Percentiles rank a stretch among this genome's conserved stretches.
Conservation (phyloP, 305 asterid species). For the Solanum chacoense region DNA sequence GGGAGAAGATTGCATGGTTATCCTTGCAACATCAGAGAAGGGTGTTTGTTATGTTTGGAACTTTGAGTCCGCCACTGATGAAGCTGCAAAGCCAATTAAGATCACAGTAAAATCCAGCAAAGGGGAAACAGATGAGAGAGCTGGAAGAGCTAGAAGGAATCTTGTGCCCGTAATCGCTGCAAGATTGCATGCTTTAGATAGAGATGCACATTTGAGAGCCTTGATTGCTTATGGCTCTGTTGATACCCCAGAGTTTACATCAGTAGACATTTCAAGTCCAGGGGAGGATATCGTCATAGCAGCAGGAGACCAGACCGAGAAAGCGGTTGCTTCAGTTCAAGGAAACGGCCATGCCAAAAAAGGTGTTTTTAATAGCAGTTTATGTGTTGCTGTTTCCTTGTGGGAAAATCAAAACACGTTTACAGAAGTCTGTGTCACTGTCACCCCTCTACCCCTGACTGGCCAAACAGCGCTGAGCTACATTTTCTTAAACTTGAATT, state of each 20-base stretch:
- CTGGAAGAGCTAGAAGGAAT: slow-evolving; percentile 10
- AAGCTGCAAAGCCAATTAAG: slow-evolving; percentile 18
- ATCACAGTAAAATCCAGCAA: slow-evolving; percentile 8
- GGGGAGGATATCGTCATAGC: slow-evolving; percentile 17
- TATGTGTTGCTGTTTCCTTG: background rate
- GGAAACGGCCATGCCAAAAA: slow-evolving; percentile 8
- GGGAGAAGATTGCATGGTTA: slow-evolving; percentile 13
- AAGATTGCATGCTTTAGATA: slow-evolving; percentile 5
- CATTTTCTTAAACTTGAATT: background rate
- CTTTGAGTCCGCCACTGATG: slow-evolving; percentile 7
- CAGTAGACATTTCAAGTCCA: slow-evolving; percentile 11
- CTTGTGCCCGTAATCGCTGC: slow-evolving; percentile 13
- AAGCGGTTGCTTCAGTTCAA: background rate
- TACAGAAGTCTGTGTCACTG: background rate
- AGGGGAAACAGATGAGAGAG: background rate
- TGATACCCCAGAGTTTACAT: slow-evolving; percentile 13
- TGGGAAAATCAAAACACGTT: background rate
- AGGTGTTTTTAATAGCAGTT: slow-evolving; percentile 4
- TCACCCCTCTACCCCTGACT: background rate
- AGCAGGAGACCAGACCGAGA: background rate
- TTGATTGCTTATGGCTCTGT: slow-evolving; percentile 19
- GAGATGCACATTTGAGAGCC: slow-evolving; percentile 4
- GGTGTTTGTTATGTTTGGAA: slow-evolving; percentile 25
- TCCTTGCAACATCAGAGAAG: slow-evolving; percentile 22
- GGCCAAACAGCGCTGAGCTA: background rate